A percentile compares a stretch with the other conserved stretches of the same genome.
Evolutionary conservation across 768 basidiomycete genomes (phyloP).

Genomic region (Tulasnella sp.): DNA sequence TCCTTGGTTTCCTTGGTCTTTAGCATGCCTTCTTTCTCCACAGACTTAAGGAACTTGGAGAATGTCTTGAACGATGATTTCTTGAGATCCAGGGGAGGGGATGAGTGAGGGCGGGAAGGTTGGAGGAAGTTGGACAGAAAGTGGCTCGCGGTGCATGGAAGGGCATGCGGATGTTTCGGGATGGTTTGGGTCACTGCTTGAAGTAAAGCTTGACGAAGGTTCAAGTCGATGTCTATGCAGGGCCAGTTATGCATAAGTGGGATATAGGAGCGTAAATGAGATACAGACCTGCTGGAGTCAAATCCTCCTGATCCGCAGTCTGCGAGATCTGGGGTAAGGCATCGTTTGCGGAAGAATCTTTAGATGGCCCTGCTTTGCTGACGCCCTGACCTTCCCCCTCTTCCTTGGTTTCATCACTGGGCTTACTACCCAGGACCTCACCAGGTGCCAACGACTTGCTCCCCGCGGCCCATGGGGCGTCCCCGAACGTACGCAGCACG

Average conservation of each 20-base stretch:
- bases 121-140: constrained; percentile 38
- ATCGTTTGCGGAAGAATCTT: too few relatives aligned
- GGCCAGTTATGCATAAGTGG: neutral
- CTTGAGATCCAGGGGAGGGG: constrained; percentile 51
- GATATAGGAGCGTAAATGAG: too few relatives aligned
- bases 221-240: constrained; percentile 40
- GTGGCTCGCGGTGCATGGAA: constrained; percentile 36
- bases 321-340: too few relatives aligned
- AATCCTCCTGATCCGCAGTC: too few relatives aligned
- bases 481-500: constrained; percentile 66
- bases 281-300: too few relatives aligned
- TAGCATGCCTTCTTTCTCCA: constrained; percentile 64
- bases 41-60: constrained; percentile 63
- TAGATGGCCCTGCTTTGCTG: too few relatives aligned
- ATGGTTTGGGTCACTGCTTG: constrained; percentile 44
- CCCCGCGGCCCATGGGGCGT: constrained; percentile 64
- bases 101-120: constrained; percentile 69
- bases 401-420: too few relatives aligned
- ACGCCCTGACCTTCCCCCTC: too few relatives aligned
- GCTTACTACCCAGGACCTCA: neutral
- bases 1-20: constrained; percentile 56
- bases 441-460: constrained; percentile 49
- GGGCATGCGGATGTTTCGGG: constrained; percentile 13
- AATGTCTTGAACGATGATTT: constrained; percentile 73
- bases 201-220: constrained; percentile 51